phyloP scores from a whole-genome alignment of 73 alveolate genomes.

The Uronychia binucleata region DNA sequence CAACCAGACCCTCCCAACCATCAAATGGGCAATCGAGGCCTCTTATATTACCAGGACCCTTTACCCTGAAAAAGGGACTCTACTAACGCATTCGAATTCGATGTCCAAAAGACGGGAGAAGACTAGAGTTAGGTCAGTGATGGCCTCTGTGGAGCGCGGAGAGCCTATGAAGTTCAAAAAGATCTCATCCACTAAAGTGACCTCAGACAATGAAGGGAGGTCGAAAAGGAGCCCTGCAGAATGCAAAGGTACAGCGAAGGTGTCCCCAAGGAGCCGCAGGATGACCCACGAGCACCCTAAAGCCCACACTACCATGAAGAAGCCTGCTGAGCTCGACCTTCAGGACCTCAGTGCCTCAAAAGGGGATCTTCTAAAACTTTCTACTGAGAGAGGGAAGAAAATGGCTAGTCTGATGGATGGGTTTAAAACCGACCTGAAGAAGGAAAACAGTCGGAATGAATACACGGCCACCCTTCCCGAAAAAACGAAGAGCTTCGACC shows the following conservation, averaged over 20 bases:
- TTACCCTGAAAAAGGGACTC: no score
- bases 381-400: background rate
- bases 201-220: background rate
- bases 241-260: background rate
- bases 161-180: background rate
- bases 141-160: background rate
- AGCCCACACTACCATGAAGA: background rate
- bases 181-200: background rate
- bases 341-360: conserved; percentile 1
- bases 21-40: background rate
- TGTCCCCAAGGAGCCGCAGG: background rate
- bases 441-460: background rate
- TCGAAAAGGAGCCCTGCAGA: background rate
- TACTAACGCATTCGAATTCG: no score
- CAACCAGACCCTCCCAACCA: background rate
- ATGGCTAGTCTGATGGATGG: background rate
- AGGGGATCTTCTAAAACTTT: no score
- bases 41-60: no score
- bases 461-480: background rate
- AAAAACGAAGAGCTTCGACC: background rate
- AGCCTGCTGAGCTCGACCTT: background rate
- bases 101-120: no score
- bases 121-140: background rate
- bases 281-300: background rate
- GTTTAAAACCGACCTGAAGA: background rate